Percentiles rank a stretch among this genome's conserved stretches.
Conservation (phyloP, 177 flowering plant genomes). For the Telopea speciosissima region DNA sequence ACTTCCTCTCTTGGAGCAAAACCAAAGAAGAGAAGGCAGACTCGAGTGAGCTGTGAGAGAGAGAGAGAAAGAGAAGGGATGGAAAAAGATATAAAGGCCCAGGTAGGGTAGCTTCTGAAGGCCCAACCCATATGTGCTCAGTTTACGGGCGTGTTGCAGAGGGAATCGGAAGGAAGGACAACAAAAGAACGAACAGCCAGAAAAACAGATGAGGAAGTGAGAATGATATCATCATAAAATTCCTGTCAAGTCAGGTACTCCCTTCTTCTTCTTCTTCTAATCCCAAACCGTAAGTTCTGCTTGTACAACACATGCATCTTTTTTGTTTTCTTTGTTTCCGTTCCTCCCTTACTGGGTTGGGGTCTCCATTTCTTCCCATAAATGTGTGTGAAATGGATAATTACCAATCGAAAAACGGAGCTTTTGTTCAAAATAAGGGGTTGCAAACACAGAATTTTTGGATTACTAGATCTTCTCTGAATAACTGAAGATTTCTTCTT, state of each 20-base stretch:
- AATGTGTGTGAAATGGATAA: neutral
- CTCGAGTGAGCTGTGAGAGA: neutral
- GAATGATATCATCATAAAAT: constrained; percentile 6
- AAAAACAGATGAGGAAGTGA: constrained; percentile 6
- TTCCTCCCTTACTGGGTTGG: too few species aligned
- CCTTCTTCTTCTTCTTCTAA: constrained; percentile 10
- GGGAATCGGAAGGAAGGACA: constrained; percentile 14
- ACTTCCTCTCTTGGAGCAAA: neutral
- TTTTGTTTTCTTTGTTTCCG: constrained; percentile 3
- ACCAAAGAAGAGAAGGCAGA: neutral
- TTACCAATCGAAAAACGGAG: neutral
- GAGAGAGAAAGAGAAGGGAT: neutral
- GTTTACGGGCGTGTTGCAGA: constrained; percentile 17
- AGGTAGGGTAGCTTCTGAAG: constrained; percentile 7
- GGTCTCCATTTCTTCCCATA: neutral
- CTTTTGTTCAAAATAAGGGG: neutral
- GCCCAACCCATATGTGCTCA: constrained; percentile 17
- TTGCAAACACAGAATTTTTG: constrained; percentile 2
- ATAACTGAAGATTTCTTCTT: constrained; percentile 1
- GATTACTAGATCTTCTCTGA: neutral
- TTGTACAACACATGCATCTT: neutral
- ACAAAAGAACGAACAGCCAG: neutral
- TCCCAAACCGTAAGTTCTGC: constrained; percentile 20
- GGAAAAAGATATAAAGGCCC: constrained; percentile 14
- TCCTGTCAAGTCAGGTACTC: constrained; percentile 13